Conservation (phyloP, 1,284 basidiomycete species). For the Moniliophthora roreri region DNA sequence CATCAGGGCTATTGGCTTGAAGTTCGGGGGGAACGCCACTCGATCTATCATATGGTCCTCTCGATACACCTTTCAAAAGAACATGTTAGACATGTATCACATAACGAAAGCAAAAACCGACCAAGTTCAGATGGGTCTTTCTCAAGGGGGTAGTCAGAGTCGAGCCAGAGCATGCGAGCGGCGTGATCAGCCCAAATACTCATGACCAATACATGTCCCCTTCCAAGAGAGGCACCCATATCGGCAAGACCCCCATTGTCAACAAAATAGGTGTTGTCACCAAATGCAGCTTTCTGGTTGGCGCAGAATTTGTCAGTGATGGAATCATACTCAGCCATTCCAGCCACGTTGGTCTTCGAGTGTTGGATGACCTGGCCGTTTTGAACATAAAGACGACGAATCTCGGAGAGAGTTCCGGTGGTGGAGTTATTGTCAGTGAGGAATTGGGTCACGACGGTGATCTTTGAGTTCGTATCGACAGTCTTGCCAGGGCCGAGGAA, state of each 20-base stretch:
- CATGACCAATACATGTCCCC: conserved; percentile 45
- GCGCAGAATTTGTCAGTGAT: conserved; percentile 41
- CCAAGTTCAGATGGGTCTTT: conserved; percentile 32
- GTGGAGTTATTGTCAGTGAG: conserved; percentile 43
- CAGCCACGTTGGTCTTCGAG: conserved; percentile 41
- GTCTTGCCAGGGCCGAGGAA: conserved; percentile 25
- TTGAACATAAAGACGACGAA: conserved; percentile 53
- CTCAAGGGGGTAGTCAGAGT: conserved; percentile 36
- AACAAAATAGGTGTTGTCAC: conserved; percentile 46
- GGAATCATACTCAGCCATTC: conserved; percentile 36
- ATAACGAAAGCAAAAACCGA: too few relatives aligned
- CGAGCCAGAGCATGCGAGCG: conserved; percentile 49
- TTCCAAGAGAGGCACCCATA: conserved; percentile 33
- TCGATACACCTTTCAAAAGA: too few relatives aligned
- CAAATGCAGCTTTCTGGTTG: conserved; percentile 39
- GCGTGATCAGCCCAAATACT: conserved; percentile 56
- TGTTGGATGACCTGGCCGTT: conserved; percentile 49
- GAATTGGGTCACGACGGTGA: conserved; percentile 61
- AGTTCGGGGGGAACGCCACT: conserved; percentile 44
- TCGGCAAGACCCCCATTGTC: conserved; percentile 38
- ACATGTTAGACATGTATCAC: too few relatives aligned
- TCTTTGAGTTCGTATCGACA: conserved; percentile 42
- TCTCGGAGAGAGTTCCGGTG: conserved; percentile 44
- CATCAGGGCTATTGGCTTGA: conserved; percentile 36
- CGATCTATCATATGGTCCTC: too few relatives aligned